phyloP scores from a whole-genome alignment of 176 grass and related monocot genomes.

The Microstegium vimineum region DNA sequence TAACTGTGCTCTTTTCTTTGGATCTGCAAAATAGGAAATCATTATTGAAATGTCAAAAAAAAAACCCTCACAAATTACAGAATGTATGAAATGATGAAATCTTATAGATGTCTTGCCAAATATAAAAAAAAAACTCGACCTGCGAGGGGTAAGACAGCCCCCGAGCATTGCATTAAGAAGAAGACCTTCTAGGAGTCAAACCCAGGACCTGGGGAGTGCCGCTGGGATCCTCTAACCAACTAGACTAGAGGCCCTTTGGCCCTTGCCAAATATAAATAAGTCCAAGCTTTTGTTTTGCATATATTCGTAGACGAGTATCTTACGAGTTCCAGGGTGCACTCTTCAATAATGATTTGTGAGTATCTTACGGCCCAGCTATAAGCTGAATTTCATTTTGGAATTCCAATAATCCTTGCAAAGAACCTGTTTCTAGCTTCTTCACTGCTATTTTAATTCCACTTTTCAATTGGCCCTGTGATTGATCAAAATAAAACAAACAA shows the following conservation, averaged over 20 bases:
- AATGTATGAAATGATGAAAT: neutral
- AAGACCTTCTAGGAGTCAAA: no score
- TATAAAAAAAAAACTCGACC: no score
- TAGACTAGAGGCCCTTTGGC: no score
- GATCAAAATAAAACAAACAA: neutral
- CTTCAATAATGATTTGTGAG: no score
- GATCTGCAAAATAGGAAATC: slow-evolving; percentile 20
- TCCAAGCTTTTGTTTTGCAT: slow-evolving; percentile 80
- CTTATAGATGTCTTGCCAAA: slow-evolving; percentile 29
- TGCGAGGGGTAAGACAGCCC: no score
- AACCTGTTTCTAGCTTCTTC: slow-evolving; percentile 45
- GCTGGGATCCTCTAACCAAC: no score
- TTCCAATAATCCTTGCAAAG: slow-evolving; percentile 60
- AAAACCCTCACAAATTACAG: neutral
- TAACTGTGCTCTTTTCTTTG: slow-evolving; percentile 2
- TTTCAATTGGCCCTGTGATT: slow-evolving; percentile 40
- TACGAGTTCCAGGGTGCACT: no score
- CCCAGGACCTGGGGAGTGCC: no score
- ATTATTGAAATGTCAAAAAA: neutral
- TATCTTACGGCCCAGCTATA: no score
- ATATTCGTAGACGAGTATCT: slow-evolving; percentile 69
- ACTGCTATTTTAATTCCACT: slow-evolving; percentile 55
- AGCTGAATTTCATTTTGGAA: slow-evolving; percentile 50
- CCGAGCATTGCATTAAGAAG: no score
- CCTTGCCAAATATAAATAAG: slow-evolving; percentile 49